Evolutionary conservation across 2,329 filamentous ascomycete genomes (phyloP).

Genomic region (Geosmithia flava): DNA sequence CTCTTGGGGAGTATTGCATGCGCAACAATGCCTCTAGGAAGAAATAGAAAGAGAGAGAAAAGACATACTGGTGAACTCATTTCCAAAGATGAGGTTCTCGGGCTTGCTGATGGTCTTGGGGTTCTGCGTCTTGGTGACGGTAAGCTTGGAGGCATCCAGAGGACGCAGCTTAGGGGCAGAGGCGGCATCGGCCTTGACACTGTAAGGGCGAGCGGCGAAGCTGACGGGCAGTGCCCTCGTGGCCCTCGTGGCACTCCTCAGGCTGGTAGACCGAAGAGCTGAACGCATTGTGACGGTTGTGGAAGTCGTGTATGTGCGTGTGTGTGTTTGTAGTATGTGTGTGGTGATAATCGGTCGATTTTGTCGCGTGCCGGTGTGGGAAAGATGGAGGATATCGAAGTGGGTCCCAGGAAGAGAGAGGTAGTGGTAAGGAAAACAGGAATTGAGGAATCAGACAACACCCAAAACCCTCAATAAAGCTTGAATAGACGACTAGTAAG

Average conservation of each 20-base stretch:
- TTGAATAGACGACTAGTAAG: too few species aligned
- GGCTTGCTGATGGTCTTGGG: conserved; percentile 66
- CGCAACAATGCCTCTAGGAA: not conserved
- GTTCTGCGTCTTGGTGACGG: conserved; percentile 58
- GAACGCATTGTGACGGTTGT: conserved; percentile 13
- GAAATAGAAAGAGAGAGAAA: not conserved
- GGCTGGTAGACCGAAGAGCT: conserved; percentile 14
- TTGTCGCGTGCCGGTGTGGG: not conserved
- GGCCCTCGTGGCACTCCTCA: conserved; percentile 18
- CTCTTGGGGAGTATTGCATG: not conserved
- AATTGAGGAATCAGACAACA: too few species aligned
- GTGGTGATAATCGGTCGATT: not conserved
- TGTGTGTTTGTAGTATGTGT: too few species aligned
- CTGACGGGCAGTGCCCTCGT: conserved; percentile 19
- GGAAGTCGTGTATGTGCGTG: not conserved
- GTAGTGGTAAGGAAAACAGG: not conserved
- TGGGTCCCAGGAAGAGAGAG: not conserved
- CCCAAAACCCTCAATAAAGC: too few species aligned
- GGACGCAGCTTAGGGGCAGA: conserved; percentile 43
- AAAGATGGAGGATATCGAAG: not conserved
- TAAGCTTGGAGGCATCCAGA: conserved; percentile 67
- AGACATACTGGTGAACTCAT: conserved; percentile 69
- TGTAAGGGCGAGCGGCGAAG: conserved; percentile 28
- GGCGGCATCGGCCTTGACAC: conserved; percentile 37
- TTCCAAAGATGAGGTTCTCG: conserved; percentile 80